These are phyloP conservation scores for Pilobolus umbonatus DNA, from an alignment of 192 early-diverging fungal species.

Conservation along the genomic window DNA sequence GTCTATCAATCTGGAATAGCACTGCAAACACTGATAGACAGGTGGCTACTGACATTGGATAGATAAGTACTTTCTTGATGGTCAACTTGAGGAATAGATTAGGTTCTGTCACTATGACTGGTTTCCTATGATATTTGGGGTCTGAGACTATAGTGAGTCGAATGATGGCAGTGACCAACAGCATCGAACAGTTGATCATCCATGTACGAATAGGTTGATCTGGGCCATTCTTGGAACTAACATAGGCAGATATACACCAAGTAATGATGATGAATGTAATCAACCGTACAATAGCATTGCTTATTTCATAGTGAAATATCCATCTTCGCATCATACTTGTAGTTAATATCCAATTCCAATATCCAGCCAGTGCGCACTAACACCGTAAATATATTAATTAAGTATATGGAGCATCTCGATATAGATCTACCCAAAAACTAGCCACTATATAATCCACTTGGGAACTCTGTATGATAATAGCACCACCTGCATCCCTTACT, in stretches of 20 bases:
- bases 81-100: constrained; percentile 1
- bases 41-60: constrained; percentile 7
- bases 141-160: constrained; percentile 28
- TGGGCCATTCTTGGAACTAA: constrained; percentile 29
- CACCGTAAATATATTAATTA: neutral
- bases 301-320: constrained; percentile 54
- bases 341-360: constrained; percentile 52
- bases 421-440: constrained; percentile 35
- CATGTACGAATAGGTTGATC: constrained; percentile 51
- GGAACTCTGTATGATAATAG: constrained; percentile 30
- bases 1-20: constrained; percentile 2
- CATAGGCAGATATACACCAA: constrained; percentile 50
- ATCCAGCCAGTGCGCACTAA: constrained; percentile 50
- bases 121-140: constrained; percentile 27
- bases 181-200: constrained; percentile 47
- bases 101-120: neutral
- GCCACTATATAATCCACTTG: constrained; percentile 39
- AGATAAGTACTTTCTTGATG: constrained; percentile 4
- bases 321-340: constrained; percentile 54
- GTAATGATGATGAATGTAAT: constrained; percentile 49
- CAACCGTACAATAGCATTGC: constrained; percentile 47
- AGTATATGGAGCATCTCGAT: neutral
- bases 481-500: constrained; percentile 26
- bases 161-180: constrained; percentile 38
- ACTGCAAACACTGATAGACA: constrained; percentile 9